Evolutionary conservation across 129 eudicot genomes (phyloP).

Genomic region (Saussurea involucrata): DNA sequence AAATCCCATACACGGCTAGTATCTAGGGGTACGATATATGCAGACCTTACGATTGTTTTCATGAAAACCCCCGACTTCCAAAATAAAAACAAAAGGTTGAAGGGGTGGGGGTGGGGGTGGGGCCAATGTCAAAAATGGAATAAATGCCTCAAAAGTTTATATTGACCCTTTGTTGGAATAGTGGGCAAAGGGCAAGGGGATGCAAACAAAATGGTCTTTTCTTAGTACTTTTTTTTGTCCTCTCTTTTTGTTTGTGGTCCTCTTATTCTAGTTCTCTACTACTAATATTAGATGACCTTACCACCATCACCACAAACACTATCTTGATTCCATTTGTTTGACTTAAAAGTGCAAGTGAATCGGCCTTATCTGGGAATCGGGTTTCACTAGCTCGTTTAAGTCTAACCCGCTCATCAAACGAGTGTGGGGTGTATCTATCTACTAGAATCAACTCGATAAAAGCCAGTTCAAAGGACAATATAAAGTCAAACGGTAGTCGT

Average conservation of each 20-base stretch:
- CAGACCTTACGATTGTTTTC: not conserved
- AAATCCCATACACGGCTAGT: not conserved
- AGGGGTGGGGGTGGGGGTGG: not conserved
- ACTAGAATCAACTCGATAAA: not conserved
- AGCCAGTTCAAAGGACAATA: not conserved
- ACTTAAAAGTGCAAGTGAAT: slow-evolving; percentile 17
- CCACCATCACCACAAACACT: slow-evolving; percentile 16
- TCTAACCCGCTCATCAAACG: not conserved
- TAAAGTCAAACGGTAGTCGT: not conserved
- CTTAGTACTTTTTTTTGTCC: slow-evolving; percentile 20
- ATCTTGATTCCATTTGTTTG: slow-evolving; percentile 25
- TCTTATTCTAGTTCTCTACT: slow-evolving; percentile 6
- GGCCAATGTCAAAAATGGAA: slow-evolving; percentile 23
- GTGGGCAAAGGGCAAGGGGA: slow-evolving; percentile 7
- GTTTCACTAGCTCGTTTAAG: slow-evolving; percentile 20
- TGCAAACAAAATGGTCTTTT: slow-evolving; percentile 28
- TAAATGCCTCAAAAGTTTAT: slow-evolving; percentile 14
- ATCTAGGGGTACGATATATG: not conserved
- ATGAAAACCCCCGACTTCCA: no score
- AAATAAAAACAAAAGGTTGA: not conserved
- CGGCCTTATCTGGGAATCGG: slow-evolving; percentile 19
- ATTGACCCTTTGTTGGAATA: slow-evolving; percentile 23
- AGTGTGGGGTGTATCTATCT: not conserved
- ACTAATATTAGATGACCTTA: slow-evolving; percentile 2
- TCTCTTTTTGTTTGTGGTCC: slow-evolving; percentile 27